Evolutionary conservation across 345 rosid species (phyloP).

Genomic region (Citrus unshiu): DNA sequence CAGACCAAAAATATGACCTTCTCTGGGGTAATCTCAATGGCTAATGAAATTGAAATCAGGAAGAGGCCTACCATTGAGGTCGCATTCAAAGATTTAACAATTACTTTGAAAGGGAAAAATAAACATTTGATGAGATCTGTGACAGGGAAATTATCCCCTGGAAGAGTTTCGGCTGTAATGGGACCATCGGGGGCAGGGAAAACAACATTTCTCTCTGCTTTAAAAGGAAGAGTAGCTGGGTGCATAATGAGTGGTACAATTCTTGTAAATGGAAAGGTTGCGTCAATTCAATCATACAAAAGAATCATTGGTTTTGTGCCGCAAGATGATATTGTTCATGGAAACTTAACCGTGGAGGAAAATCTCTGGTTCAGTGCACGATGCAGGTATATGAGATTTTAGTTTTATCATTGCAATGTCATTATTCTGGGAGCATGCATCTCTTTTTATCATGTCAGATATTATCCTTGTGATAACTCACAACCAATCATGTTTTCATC

Average conservation of each 20-base stretch:
- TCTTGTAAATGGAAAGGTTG: slow-evolving; percentile 82
- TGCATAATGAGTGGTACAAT: slow-evolving; percentile 68
- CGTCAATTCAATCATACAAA: slow-evolving; percentile 79
- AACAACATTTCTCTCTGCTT: slow-evolving; percentile 91
- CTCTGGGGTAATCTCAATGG: slow-evolving; percentile 89
- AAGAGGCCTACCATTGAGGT: slow-evolving; percentile 83
- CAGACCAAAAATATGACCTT: slow-evolving; percentile 80
- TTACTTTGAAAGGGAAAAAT: slow-evolving; percentile 75
- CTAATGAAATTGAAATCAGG: slow-evolving; percentile 59
- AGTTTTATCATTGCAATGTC: neutral
- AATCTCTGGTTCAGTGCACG: slow-evolving; percentile 99
- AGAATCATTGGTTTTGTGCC: slow-evolving; percentile 95
- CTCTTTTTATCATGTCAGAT: neutral
- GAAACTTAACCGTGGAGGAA: slow-evolving; percentile 95
- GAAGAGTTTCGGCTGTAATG: slow-evolving; percentile 95
- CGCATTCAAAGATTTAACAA: slow-evolving; percentile 73
- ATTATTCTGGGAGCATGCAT: neutral
- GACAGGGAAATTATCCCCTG: slow-evolving; percentile 85
- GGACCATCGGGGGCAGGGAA: slow-evolving; percentile 99
- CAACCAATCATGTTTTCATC: neutral
- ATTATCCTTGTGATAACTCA: neutral
- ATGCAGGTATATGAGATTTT: slow-evolving; percentile 64
- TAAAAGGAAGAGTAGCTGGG: slow-evolving; percentile 84
- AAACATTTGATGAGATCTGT: slow-evolving; percentile 83
- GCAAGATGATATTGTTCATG: slow-evolving; percentile 98